Conservation (phyloP, 2,329 filamentous ascomycete species). For the Leptographium wingfieldii region DNA sequence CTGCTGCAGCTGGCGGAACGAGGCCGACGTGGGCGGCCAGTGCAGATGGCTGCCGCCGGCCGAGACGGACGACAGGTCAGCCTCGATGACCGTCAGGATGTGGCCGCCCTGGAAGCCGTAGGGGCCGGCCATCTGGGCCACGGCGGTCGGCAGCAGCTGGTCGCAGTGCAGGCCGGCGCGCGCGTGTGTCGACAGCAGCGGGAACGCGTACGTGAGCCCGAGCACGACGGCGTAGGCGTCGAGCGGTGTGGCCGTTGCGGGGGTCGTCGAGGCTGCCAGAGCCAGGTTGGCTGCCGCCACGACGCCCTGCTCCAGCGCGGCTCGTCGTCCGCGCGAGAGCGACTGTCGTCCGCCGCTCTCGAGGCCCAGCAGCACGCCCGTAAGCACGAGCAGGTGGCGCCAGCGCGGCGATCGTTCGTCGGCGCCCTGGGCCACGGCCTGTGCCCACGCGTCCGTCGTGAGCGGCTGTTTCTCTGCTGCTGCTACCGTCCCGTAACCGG, state of each 20-base stretch:
- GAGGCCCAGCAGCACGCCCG: constrained; percentile 67
- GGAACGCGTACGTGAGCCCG: constrained; percentile 66
- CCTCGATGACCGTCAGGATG: constrained; percentile 58
- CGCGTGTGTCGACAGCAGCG: constrained; percentile 50
- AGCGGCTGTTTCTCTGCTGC: constrained; percentile 19
- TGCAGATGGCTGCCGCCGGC: constrained; percentile 44
- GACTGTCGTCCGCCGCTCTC: constrained; percentile 49
- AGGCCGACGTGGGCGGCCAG: constrained; percentile 51
- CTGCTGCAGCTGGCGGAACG: constrained; percentile 44
- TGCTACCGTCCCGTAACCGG: neutral
- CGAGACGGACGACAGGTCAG: constrained; percentile 30
- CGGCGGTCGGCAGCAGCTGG: constrained; percentile 54
- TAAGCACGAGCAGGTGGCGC: constrained; percentile 73
- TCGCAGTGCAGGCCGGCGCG: constrained; percentile 52
- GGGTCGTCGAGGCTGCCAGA: constrained; percentile 32
- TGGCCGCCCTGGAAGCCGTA: constrained; percentile 67
- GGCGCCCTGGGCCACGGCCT: constrained; percentile 42
- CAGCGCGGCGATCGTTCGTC: constrained; percentile 54
- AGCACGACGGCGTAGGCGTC: constrained; percentile 47
- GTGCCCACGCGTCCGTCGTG: constrained; percentile 39
- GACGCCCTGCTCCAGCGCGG: constrained; percentile 59
- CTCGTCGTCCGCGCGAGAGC: constrained; percentile 50
- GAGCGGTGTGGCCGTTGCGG: constrained; percentile 23
- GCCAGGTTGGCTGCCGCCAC: constrained; percentile 67
- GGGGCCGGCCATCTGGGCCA: constrained; percentile 53